Base-by-base conservation (phyloP, 2,329 filamentous ascomycete genomes). In the Fusarium sp. region DNA sequence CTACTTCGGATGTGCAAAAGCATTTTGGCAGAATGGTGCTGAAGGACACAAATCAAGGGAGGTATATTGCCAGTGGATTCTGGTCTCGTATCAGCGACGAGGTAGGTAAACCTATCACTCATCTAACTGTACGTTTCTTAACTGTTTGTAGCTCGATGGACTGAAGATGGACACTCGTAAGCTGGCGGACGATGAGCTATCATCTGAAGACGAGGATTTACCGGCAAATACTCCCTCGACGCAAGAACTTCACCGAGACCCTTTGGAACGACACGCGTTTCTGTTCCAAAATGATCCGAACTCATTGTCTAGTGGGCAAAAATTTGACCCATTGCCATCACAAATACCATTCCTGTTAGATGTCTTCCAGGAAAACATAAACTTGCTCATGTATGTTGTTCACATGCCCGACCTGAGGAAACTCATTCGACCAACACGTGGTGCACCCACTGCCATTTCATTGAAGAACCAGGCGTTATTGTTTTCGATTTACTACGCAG, bases 61-160 rank as follows among this genome's bases (percentile, higher is more conserved):
- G 81, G 15, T 87, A 87, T 69, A 75, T 87, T 13, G 82, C 82
- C 56, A 86, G 79, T 62, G 81, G 82, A 15, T 87, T 87, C 67
- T 87, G 85, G 85, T 84, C 84, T 4, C 80, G 81, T 1, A 79
- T 87, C n/a, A 84, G 82, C 52, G 84, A 87, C 46, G 86, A 87
- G 80, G 84, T 86, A 76, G 43, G 77, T 60, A 28, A 14, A 11
- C 19, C 41, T 10, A 1, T 15, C 5, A 4, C 20, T 13, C 7
- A 2, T 15, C 13, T 14, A 15, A 8, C 20, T 3, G 5, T 17
- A 6, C 10, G 19, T 56, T 3, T 7, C 32, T 41, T 56, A 20
- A 64, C 10, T 6, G 0, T 17, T 5, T 40, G 14, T 54, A 83
- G 81, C 78, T 86, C 10, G 79, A 83, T 56, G 80, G 76, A 2